Conservation (phyloP, 192 early-diverging fungal genomes). For the Coemansia sp. region DNA sequence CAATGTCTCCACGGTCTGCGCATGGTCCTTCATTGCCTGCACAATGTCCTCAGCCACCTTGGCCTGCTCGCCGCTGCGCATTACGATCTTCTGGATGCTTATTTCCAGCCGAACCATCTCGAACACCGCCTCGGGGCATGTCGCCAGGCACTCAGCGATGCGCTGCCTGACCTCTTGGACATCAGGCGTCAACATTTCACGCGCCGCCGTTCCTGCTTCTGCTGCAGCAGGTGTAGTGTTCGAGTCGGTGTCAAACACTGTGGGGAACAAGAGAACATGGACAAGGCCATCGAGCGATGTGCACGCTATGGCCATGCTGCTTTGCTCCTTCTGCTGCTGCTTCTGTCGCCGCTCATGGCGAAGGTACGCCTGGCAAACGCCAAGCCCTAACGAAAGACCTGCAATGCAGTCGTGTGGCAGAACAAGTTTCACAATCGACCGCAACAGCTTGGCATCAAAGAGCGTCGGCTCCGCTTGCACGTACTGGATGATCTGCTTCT, state of each 20-base stretch:
- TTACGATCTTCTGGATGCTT: constrained; percentile 48
- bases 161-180: constrained; percentile 33
- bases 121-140: constrained; percentile 37
- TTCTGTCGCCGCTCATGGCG: constrained; percentile 20
- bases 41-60: constrained; percentile 51
- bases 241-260: constrained; percentile 65
- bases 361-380: constrained; percentile 43
- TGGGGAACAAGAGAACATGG: constrained; percentile 70
- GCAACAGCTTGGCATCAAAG: constrained; percentile 41
- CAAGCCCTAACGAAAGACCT: constrained; percentile 45
- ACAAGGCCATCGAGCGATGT: constrained; percentile 54
- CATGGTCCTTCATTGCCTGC: constrained; percentile 30
- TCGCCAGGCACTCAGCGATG: constrained; percentile 40
- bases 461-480: constrained; percentile 33
- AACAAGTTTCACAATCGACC: constrained; percentile 43
- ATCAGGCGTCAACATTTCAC: constrained; percentile 17
- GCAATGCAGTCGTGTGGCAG: constrained; percentile 56
- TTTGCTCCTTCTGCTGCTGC: constrained; percentile 3
- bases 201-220: constrained; percentile 5
- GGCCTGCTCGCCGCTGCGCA: constrained; percentile 52
- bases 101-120: constrained; percentile 57
- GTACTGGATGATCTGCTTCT: constrained; percentile 41
- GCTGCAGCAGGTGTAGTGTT: neutral
- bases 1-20: constrained; percentile 14
- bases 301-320: constrained; percentile 4